Conservation (phyloP, 345 rosid genomes). For the thale cress (Arabidopsis thaliana) region DNA sequence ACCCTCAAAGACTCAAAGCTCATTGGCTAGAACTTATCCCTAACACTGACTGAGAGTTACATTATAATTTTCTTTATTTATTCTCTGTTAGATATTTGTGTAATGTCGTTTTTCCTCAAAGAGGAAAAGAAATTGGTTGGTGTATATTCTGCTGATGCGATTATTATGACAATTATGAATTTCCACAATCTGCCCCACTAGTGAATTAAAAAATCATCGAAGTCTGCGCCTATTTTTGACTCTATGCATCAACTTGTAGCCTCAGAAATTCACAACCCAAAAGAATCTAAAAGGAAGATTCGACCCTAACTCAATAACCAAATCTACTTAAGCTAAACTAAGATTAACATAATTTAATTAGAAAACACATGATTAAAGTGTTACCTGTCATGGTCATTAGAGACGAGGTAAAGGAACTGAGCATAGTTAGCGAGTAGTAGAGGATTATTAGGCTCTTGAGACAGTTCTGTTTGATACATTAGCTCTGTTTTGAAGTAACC, state of each 20-base stretch:
- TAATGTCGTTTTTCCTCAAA: constrained; percentile 17
- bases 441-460: constrained; percentile 69
- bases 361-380: constrained; percentile 6
- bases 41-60: not conserved
- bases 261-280: constrained; percentile 17
- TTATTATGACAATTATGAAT: constrained; percentile 6
- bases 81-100: constrained; percentile 17
- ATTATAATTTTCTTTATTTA: constrained; percentile 12
- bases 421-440: constrained; percentile 88
- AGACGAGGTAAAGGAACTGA: constrained; percentile 81
- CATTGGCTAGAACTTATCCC: constrained; percentile 31
- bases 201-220: constrained; percentile 36
- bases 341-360: not conserved
- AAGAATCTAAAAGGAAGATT: constrained; percentile 37
- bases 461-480: constrained; percentile 57
- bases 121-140: constrained; percentile 35
- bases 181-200: constrained; percentile 29
- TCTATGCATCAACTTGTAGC: constrained; percentile 35
- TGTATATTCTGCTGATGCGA: constrained; percentile 25
- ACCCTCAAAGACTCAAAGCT: constrained; percentile 36
- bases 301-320: constrained; percentile 4
- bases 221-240: constrained; percentile 41
- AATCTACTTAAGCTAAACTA: constrained; percentile 4
- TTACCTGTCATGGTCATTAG: constrained; percentile 85
- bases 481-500: constrained; percentile 71